phyloP scores from a whole-genome alignment of 768 basidiomycete species.

The Tricholoma terreum region DNA sequence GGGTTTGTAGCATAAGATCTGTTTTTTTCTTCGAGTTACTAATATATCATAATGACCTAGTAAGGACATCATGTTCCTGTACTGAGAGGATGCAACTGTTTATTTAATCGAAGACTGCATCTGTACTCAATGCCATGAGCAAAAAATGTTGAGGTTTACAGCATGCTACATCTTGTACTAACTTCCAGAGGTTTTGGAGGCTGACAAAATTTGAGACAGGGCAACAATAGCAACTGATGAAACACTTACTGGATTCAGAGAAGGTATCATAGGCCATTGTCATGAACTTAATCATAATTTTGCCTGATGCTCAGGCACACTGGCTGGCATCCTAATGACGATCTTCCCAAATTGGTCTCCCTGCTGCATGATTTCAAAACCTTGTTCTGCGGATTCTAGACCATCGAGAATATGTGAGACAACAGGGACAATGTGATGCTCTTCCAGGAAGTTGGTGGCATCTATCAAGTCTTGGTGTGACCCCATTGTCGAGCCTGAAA shows the following conservation, averaged over 20 bases:
- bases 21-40: too few species aligned
- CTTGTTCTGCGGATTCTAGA: slow-evolving; percentile 58
- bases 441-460: slow-evolving; percentile 65
- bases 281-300: not conserved
- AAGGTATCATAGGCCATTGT: not conserved
- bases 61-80: not conserved
- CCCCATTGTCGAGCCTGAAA: slow-evolving; percentile 81
- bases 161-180: too few species aligned
- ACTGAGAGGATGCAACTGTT: not conserved
- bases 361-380: slow-evolving; percentile 62
- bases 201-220: too few species aligned
- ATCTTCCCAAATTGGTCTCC: slow-evolving; percentile 81
- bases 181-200: too few species aligned
- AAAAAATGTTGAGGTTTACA: too few species aligned
- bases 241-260: not conserved
- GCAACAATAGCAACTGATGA: not conserved
- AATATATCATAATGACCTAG: not conserved
- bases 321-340: slow-evolving; percentile 45
- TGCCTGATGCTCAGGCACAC: not conserved
- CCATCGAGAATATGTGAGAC: slow-evolving; percentile 71
- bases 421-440: slow-evolving; percentile 66
- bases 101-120: too few species aligned
- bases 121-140: too few species aligned
- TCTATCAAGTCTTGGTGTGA: slow-evolving; percentile 69
- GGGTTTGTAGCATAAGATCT: not conserved